A percentile compares a stretch with the other conserved stretches of the same genome.
phyloP scores from a whole-genome alignment of 2,329 filamentous ascomycete genomes.

The Aspergillus tamarii region DNA sequence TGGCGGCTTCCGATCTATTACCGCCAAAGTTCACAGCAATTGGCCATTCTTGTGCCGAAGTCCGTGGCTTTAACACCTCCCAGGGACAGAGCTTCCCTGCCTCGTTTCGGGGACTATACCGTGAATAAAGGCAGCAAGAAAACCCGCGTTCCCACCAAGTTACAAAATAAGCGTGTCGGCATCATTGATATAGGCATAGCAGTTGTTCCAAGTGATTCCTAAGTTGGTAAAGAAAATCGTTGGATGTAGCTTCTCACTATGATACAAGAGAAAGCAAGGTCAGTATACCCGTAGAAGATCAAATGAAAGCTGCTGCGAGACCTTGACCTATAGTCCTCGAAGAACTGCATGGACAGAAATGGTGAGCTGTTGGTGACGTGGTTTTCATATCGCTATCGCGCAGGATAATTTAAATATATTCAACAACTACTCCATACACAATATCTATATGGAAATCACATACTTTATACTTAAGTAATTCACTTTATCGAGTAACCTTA shows the following conservation, averaged over 20 bases:
- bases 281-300: background rate
- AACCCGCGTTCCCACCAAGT: background rate
- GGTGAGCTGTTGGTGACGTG: background rate
- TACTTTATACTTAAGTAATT: too few relatives aligned
- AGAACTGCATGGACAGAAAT: background rate
- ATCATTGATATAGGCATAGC: slow-evolving; percentile 52
- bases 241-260: background rate
- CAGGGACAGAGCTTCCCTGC: slow-evolving; percentile 29
- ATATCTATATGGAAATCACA: too few relatives aligned
- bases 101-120: slow-evolving; percentile 29
- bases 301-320: background rate
- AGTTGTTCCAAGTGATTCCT: slow-evolving; percentile 47
- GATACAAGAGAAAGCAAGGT: background rate
- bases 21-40: background rate
- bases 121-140: slow-evolving; percentile 10
- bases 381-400: background rate
- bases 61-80: slow-evolving; percentile 26
- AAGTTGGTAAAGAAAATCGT: slow-evolving; percentile 32
- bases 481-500: too few relatives aligned
- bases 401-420: background rate
- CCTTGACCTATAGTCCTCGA: background rate
- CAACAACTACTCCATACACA: too few relatives aligned
- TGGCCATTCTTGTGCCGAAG: slow-evolving; percentile 4
- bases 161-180: slow-evolving; percentile 43
- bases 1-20: background rate